Base-by-base conservation (phyloP, 805 yeast species). In the Ogataea polymorpha region DNA sequence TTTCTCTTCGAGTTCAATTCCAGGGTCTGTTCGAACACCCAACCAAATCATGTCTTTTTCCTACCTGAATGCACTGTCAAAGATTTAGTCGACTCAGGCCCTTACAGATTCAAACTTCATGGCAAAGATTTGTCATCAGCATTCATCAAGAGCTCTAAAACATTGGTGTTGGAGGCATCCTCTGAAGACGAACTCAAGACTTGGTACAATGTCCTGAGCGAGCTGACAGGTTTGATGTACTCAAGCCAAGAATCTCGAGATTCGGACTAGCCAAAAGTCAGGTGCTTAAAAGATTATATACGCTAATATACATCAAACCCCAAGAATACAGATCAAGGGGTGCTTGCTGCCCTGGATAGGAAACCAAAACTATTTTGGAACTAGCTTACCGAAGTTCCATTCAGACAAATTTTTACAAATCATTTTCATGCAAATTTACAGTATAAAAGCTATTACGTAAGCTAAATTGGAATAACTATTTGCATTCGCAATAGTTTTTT, bases 1-100 rank as follows among this genome's bases (percentile, higher is more conserved):
- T 72, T 62, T 51, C 50, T 75, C 16, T 68, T 69, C 46, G 75
- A 72, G 47, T 75, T 71, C 57, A 70, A 69, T 43, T 62, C 74
- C 11, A 63, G 68, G 41, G 70, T 74, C 18, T 49, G 59, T 32
- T 77, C 72, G 45, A 59, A 73, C 6, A 46, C 46, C 14, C 62
- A 63, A n/a, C 80, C 80, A 12, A 68, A 69, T 17, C 50, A 71
- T 31, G 65, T 71, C 13, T 49, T 76, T 5, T 73, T 64, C 42
- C 53, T 75, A 26, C 80, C 80, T 8, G 78, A 72, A 14, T 63
- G 73, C 43, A 51, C 62, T 23, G 41, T 73, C 11, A 62, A 63
- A 24, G 49, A 63, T 7, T 38, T 51, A 3, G 58, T 54, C 12
- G 56, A 49, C 11, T 52, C 58, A 20, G 71, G 66, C 16, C 66